Percentiles rank a stretch among this genome's conserved stretches.
phyloP scores from a whole-genome alignment of 2,329 filamentous ascomycete species.

The Colletotrichum australisinense region DNA sequence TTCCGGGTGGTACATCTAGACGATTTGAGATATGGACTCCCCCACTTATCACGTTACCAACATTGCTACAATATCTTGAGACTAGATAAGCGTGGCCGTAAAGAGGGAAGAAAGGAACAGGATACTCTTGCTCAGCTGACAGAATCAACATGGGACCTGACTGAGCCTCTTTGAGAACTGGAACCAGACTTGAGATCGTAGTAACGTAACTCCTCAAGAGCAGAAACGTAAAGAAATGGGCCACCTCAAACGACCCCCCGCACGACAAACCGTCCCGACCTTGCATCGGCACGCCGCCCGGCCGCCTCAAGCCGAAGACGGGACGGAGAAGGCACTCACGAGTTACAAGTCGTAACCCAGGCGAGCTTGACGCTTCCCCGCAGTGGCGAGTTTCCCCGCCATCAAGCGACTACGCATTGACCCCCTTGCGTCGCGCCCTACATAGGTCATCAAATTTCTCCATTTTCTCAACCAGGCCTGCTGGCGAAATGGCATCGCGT shows the following conservation, averaged over 20 bases:
- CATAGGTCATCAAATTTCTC: rapidly evolving
- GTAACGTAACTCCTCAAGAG: no score
- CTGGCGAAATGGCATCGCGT: slow-evolving; percentile 37
- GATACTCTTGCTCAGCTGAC: no score
- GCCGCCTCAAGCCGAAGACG: neutral
- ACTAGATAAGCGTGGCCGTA: no score
- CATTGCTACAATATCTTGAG: no score
- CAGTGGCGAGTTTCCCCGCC: neutral
- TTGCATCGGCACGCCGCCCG: neutral
- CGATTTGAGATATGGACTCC: no score
- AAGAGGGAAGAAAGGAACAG: no score
- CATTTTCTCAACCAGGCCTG: neutral
- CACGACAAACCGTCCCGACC: neutral
- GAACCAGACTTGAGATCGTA: no score
- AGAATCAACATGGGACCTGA: no score
- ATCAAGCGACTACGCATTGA: neutral
- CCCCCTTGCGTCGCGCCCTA: rapidly evolving
- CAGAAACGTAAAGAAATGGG: no score
- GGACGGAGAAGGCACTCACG: neutral
- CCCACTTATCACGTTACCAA: no score
- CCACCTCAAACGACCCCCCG: neutral
- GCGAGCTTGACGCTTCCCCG: neutral
- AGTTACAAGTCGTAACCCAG: neutral
- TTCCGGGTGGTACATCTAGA: no score
- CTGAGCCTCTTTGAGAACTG: no score